Percentiles rank a stretch among this genome's conserved stretches.
phyloP scores from a whole-genome alignment of 768 basidiomycete genomes.

The Russula sp. region DNA sequence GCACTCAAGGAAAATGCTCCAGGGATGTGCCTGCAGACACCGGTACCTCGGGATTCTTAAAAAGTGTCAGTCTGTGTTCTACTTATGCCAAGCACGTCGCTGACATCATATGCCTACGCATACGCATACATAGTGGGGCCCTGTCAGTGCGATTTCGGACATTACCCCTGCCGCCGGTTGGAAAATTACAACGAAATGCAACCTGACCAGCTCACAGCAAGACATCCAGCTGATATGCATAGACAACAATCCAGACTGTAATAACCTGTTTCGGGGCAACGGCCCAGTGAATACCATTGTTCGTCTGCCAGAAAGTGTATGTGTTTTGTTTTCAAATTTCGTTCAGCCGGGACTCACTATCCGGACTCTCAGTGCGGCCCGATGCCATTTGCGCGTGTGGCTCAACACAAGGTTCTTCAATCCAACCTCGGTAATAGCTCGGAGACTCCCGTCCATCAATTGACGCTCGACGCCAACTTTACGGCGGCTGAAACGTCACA shows the following conservation, averaged over 20 bases:
- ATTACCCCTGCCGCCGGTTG: constrained; percentile 21
- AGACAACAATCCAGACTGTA: constrained; percentile 12
- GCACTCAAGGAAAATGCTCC: constrained; percentile 14
- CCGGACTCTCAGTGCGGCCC: not conserved
- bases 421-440: not conserved
- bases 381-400: constrained; percentile 11
- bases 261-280: constrained; percentile 26
- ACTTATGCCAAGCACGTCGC: not conserved
- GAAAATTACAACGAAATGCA: constrained; percentile 8
- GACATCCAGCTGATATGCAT: constrained; percentile 12
- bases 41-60: not conserved
- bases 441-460: not conserved
- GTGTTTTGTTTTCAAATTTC: not conserved
- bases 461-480: not conserved
- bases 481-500: not conserved
- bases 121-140: constrained; percentile 15
- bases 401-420: not conserved
- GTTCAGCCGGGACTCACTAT: not conserved
- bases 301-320: constrained; percentile 26
- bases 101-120: not conserved
- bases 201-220: not conserved
- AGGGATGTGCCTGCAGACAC: constrained; percentile 17
- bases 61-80: constrained; percentile 21
- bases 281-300: constrained; percentile 27
- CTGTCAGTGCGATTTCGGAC: constrained; percentile 22